These are phyloP conservation scores for Trematosphaeria pertusa DNA, from an alignment of 2,329 filamentous ascomycete genomes.

Conservation along the genomic window DNA sequence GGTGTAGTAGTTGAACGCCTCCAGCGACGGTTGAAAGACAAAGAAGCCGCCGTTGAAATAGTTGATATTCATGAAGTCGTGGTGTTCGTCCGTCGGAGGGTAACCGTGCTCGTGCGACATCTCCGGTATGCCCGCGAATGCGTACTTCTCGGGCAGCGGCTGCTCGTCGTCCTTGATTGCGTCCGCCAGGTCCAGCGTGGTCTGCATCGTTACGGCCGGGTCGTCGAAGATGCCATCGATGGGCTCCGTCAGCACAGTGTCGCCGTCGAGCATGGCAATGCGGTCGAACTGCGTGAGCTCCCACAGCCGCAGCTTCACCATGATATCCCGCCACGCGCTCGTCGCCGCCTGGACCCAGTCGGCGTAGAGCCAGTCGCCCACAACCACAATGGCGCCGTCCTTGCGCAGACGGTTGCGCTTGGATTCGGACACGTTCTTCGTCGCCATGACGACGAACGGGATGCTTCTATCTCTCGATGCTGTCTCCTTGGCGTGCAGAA, in stretches of 20 bases:
- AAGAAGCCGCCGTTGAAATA: slow-evolving; percentile 46
- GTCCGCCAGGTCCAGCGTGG: slow-evolving; percentile 27
- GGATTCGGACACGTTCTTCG: slow-evolving; percentile 38
- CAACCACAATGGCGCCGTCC: slow-evolving; percentile 47
- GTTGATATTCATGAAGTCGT: slow-evolving; percentile 31
- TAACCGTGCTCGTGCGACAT: slow-evolving; percentile 37
- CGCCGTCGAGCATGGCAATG: slow-evolving; percentile 44
- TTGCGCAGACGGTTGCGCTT: slow-evolving; percentile 43
- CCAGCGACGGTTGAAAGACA: slow-evolving; percentile 31
- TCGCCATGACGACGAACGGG: slow-evolving; percentile 49
- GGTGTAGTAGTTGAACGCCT: slow-evolving; percentile 35
- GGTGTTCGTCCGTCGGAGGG: slow-evolving; percentile 28
- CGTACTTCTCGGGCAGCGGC: slow-evolving; percentile 30
- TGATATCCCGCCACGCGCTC: slow-evolving; percentile 41
- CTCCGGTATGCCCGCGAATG: slow-evolving; percentile 33
- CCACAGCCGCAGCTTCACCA: slow-evolving; percentile 47
- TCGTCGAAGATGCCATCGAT: slow-evolving; percentile 44
- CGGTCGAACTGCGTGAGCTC: slow-evolving; percentile 40
- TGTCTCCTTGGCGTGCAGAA: slow-evolving; percentile 42
- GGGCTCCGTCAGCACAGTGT: slow-evolving; percentile 35
- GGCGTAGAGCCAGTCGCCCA: slow-evolving; percentile 39
- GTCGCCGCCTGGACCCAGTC: slow-evolving; percentile 34
- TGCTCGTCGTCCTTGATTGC: slow-evolving; percentile 15
- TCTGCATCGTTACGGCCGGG: slow-evolving; percentile 28
- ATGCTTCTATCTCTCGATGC: slow-evolving; percentile 42